A percentile compares a stretch with the other conserved stretches of the same genome.
Evolutionary conservation across 176 grass and related monocot species (phyloP).

Genomic region (Zoysia japonica): DNA sequence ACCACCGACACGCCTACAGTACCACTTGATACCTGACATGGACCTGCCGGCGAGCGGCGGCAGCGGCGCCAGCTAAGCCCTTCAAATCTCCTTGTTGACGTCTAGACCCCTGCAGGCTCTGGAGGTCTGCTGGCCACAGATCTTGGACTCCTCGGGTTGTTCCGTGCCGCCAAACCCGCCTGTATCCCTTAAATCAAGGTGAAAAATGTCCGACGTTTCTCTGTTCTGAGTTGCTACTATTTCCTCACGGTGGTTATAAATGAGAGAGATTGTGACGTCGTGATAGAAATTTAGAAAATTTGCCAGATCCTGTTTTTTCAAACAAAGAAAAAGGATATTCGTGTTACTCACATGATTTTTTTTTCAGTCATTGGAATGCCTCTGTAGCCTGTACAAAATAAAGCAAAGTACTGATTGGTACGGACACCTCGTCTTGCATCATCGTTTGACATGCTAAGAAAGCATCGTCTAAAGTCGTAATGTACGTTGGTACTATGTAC

Average conservation of each 20-base stretch:
- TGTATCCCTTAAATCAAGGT: not conserved
- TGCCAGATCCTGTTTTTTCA: not conserved
- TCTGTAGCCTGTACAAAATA: not conserved
- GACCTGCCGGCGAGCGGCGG: not conserved
- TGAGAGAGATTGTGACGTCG: not conserved
- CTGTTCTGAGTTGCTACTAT: not conserved
- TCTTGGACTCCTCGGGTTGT: conserved; percentile 2
- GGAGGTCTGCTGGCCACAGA: not conserved
- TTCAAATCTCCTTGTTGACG: not conserved
- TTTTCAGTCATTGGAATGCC: not conserved
- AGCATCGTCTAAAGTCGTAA: not conserved
- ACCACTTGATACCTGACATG: not conserved
- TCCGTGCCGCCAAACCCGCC: not conserved
- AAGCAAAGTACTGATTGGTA: not conserved
- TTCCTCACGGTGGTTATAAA: not conserved
- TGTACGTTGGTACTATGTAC: not conserved
- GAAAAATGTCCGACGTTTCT: conserved; percentile 3
- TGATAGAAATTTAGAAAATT: not conserved
- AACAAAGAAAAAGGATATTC: not conserved
- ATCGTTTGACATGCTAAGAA: conserved; percentile 7
- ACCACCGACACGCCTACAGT: not conserved
- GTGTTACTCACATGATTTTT: no score
- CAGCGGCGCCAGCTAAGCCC: no score
- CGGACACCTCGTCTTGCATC: not conserved
- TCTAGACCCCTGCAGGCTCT: not conserved